These are phyloP conservation scores for Rubus parviflorus DNA, from an alignment of 306 rosid genomes.

Conservation along the genomic window DNA sequence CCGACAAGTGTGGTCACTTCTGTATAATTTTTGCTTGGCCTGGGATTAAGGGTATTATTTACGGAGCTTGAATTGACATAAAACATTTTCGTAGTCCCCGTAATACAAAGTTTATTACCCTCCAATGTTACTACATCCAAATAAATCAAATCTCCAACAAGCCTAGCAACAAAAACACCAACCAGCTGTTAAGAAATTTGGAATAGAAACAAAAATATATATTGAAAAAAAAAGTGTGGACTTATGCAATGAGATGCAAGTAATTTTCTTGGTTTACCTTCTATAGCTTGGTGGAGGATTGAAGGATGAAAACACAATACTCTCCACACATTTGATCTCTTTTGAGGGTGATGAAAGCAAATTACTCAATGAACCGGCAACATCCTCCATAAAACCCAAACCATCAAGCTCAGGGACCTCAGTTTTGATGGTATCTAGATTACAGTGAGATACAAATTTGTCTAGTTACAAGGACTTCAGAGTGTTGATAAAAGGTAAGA, in stretches of 20 bases:
- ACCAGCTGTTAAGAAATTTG: conserved; percentile 21
- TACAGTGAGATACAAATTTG: conserved; percentile 37
- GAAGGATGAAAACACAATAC: conserved; percentile 90
- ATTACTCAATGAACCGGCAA: conserved; percentile 82
- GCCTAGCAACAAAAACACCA: conserved; percentile 52
- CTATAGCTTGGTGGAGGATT: conserved; percentile 98
- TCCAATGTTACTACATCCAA: conserved; percentile 87
- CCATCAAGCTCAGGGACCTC: conserved; percentile 90
- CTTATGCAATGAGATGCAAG: not conserved
- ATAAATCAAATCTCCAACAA: conserved; percentile 93
- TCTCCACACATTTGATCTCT: conserved; percentile 85
- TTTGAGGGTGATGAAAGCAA: conserved; percentile 62
- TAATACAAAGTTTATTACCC: conserved; percentile 78
- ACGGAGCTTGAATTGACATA: conserved; percentile 85
- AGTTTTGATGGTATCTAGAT: conserved; percentile 51
- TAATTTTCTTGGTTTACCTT: conserved; percentile 44
- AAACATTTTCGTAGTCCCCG: conserved; percentile 77
- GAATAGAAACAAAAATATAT: not conserved
- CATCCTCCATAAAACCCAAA: conserved; percentile 92
- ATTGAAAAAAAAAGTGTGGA: not conserved
- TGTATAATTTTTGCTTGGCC: conserved; percentile 61
- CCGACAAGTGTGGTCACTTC: conserved; percentile 90
- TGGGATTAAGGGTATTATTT: conserved; percentile 68
- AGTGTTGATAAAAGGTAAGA: conserved; percentile 13
- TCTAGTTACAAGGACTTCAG: not conserved